These are phyloP conservation scores for Paralagenidium karlingii DNA, from an alignment of 352 stramenopile genomes.

Conservation along the genomic window DNA sequence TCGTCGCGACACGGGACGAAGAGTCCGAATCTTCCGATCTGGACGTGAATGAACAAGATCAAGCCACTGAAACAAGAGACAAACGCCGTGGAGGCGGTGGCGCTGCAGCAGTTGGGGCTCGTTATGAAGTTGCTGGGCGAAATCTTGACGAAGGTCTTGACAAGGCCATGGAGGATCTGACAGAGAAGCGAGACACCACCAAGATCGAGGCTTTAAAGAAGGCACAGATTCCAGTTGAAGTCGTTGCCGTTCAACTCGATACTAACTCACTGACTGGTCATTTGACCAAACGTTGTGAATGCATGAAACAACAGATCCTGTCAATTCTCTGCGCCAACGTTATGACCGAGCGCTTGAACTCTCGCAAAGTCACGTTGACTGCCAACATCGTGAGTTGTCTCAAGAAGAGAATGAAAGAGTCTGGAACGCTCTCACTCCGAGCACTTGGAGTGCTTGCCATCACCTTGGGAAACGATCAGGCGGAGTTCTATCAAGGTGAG, in stretches of 20 bases:
- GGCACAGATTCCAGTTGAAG: constrained; percentile 1
- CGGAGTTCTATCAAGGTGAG: constrained; percentile 26
- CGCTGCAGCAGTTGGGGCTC: too few species aligned
- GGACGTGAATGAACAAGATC: too few species aligned
- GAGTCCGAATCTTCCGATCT: too few species aligned
- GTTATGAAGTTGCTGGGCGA: too few species aligned
- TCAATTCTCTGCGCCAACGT: constrained; percentile 20
- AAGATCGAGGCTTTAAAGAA: constrained; percentile 43
- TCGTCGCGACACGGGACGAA: too few species aligned
- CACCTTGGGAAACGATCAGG: constrained; percentile 38
- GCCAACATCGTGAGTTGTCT: constrained; percentile 26
- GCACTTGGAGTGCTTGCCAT: constrained; percentile 33
- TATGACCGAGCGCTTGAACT: constrained; percentile 22
- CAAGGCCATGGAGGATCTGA: constrained; percentile 33
- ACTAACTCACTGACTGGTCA: too few species aligned
- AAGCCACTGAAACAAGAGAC: too few species aligned
- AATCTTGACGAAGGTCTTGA: constrained; percentile 29
- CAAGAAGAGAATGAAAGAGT: constrained; percentile 47
- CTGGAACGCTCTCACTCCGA: constrained; percentile 24
- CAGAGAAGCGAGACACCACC: constrained; percentile 46
- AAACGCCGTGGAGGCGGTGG: too few species aligned
- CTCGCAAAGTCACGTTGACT: constrained; percentile 22
- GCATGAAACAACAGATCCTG: constrained; percentile 14
- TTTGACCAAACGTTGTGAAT: not conserved
- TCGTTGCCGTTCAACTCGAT: not conserved